Evolutionary conservation across 352 stramenopile genomes (phyloP).

Genomic region (Phytophthora meadii): DNA sequence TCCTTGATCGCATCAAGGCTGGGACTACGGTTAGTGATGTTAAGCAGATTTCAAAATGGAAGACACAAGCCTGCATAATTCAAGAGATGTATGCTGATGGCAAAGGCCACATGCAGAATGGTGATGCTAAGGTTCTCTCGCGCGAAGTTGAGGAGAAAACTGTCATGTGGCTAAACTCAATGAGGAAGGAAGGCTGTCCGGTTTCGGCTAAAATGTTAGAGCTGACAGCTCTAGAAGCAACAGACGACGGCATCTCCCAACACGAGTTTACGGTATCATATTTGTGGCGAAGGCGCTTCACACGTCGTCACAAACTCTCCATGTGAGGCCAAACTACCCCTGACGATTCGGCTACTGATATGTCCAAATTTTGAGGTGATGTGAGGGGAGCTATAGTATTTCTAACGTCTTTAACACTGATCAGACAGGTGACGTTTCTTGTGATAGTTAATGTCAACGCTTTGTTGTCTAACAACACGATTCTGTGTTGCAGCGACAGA

Average conservation of each 20-base stretch:
- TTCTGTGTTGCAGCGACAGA: too few relatives aligned
- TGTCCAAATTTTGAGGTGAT: neutral
- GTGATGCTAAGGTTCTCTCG: conserved; percentile 8
- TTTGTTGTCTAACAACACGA: too few relatives aligned
- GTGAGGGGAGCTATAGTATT: neutral
- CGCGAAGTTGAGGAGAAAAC: neutral
- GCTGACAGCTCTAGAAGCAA: neutral
- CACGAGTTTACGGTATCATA: conserved; percentile 1
- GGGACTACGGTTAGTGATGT: neutral
- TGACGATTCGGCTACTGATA: neutral
- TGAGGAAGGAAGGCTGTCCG: conserved; percentile 9
- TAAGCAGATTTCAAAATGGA: conserved; percentile 5
- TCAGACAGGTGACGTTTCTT: conserved; percentile 10
- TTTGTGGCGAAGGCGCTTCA: neutral
- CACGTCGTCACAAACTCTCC: conserved; percentile 3
- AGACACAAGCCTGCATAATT: neutral
- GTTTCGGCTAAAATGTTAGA: conserved; percentile 2
- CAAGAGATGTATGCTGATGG: neutral
- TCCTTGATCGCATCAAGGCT: neutral
- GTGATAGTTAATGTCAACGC: neutral
- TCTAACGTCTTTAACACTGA: neutral
- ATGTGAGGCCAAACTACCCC: conserved; percentile 9
- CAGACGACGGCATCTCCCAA: neutral
- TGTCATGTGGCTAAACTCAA: conserved; percentile 6
- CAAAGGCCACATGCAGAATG: neutral